phyloP scores from a whole-genome alignment of 106 monocot species.

The Iris macrosiphon region DNA sequence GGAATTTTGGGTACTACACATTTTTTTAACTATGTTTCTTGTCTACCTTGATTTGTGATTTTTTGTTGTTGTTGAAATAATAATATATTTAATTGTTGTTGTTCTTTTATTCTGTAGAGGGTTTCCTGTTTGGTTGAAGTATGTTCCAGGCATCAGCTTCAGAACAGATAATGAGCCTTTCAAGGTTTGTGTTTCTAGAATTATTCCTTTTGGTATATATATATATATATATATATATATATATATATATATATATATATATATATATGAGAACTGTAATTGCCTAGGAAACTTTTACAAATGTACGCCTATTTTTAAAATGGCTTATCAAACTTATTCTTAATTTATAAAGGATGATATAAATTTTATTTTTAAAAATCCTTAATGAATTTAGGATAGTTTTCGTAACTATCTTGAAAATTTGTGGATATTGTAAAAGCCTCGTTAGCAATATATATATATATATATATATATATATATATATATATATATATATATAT shows the following conservation, averaged over 20 bases:
- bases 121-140: conserved; percentile 93
- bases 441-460: too few relatives aligned
- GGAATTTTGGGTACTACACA: conserved; percentile 78
- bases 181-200: conserved; percentile 37
- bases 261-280: too few relatives aligned
- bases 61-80: background rate
- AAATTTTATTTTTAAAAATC: conserved; percentile 1
- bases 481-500: too few relatives aligned
- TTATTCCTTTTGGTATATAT: background rate
- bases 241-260: too few relatives aligned
- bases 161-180: conserved; percentile 93
- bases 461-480: background rate
- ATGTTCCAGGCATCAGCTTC: conserved; percentile 95
- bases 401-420: background rate
- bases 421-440: too few relatives aligned
- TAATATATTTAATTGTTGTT: background rate
- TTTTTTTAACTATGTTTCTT: background rate
- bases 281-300: too few relatives aligned
- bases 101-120: conserved; percentile 32
- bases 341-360: too few relatives aligned
- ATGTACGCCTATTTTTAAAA: background rate
- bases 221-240: too few relatives aligned
- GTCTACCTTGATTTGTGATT: background rate
- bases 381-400: background rate
- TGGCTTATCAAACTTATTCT: too few relatives aligned